These are phyloP conservation scores for Globisporangium cystogenes DNA, from an alignment of 352 stramenopile genomes.

Conservation along the genomic window DNA sequence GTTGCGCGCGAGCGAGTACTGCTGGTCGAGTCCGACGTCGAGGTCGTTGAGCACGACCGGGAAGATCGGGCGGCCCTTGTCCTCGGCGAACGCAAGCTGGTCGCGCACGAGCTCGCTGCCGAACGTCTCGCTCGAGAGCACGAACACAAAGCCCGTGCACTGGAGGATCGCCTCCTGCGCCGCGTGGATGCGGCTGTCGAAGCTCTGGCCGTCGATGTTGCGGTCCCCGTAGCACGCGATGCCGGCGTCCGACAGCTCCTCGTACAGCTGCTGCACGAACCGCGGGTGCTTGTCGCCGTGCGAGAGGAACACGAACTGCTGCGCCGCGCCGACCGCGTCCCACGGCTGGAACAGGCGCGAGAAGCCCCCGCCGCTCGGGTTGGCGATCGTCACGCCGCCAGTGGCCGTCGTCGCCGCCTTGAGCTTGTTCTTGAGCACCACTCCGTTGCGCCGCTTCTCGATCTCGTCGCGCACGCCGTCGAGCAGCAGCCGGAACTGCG, in stretches of 20 bases:
- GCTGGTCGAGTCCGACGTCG: constrained; percentile 64
- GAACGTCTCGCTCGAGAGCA: constrained; percentile 74
- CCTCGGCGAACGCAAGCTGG: constrained; percentile 77
- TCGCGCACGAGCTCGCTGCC: constrained; percentile 70
- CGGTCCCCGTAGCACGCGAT: constrained; percentile 66
- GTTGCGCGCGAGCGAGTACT: constrained; percentile 75
- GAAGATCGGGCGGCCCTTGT: constrained; percentile 81
- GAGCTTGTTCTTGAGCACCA: constrained; percentile 35
- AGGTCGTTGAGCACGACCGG: constrained; percentile 77
- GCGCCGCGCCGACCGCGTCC: constrained; percentile 22
- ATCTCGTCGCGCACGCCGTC: constrained; percentile 83
- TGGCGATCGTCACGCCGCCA: constrained; percentile 23
- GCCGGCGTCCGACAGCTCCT: constrained; percentile 43
- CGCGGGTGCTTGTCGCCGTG: constrained; percentile 65
- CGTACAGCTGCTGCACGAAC: constrained; percentile 67
- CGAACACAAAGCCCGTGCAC: constrained; percentile 70
- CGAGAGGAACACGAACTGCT: constrained; percentile 72
- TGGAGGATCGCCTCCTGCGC: constrained; percentile 74
- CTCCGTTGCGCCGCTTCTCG: constrained; percentile 57
- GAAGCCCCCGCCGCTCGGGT: constrained; percentile 25
- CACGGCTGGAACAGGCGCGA: constrained; percentile 58
- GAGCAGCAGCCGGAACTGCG: constrained; percentile 70
- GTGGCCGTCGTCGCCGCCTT: constrained; percentile 15
- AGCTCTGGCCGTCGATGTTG: constrained; percentile 49
- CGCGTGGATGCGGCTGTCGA: constrained; percentile 71